Percentiles rank a stretch among this genome's conserved stretches.
phyloP scores from a whole-genome alignment of 306 rosid species.

The Medicago lupulina region DNA sequence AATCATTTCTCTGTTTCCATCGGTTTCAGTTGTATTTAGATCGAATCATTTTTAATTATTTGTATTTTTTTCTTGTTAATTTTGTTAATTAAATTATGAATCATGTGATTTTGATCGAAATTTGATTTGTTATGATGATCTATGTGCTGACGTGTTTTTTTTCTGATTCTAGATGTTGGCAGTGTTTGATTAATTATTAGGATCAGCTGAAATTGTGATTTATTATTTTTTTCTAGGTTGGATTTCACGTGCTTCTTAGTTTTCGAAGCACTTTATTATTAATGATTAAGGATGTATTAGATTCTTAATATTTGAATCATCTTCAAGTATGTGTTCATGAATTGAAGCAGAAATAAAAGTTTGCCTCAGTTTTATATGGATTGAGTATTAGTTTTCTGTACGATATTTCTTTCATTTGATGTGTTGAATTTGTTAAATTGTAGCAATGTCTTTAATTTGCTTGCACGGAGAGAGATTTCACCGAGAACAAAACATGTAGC shows the following conservation, averaged over 20 bases:
- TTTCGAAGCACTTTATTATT: too few relatives aligned
- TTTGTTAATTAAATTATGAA: conserved; percentile 32
- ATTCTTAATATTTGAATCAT: conserved; percentile 13
- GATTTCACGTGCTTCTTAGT: too few relatives aligned
- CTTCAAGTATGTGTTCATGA: too few relatives aligned
- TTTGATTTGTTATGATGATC: background rate
- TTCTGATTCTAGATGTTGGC: too few relatives aligned
- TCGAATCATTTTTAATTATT: background rate
- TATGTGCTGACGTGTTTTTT: background rate
- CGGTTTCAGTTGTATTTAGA: background rate
- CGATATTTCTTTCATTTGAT: conserved; percentile 27
- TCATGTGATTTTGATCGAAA: background rate
- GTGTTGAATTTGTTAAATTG: conserved; percentile 52
- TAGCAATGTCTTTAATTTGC: conserved; percentile 58
- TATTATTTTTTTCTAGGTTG: too few relatives aligned
- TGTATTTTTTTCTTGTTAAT: background rate
- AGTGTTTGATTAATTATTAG: background rate
- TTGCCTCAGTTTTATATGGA: background rate
- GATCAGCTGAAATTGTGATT: conserved; percentile 41
- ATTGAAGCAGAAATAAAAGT: background rate
- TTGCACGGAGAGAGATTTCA: conserved; percentile 61
- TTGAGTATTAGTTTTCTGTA: conserved; percentile 14
- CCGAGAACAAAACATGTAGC: conserved; percentile 52
- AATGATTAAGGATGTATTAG: background rate
- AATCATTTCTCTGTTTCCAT: background rate